Percentiles rank a stretch among this genome's conserved stretches.
phyloP scores from a whole-genome alignment of 78 protist species.

The Mastigamoeba balamuthi region DNA sequence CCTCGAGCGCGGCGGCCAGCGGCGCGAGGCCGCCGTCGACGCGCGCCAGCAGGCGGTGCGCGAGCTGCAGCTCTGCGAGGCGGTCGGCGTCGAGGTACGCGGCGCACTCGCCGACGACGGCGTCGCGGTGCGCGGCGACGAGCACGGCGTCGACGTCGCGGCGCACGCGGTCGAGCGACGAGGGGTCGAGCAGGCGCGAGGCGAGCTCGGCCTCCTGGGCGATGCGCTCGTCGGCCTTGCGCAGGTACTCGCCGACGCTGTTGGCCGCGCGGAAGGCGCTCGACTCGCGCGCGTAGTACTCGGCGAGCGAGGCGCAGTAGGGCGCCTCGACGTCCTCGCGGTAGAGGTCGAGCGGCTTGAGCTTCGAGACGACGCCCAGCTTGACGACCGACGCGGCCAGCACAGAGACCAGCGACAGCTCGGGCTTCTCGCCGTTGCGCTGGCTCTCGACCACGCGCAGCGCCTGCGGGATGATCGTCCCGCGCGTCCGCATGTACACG shows the following conservation, averaged over 20 bases:
- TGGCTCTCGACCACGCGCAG: background rate
- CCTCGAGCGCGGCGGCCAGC: slow-evolving; percentile 31
- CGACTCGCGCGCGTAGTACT: slow-evolving; percentile 46
- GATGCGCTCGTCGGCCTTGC: slow-evolving; percentile 41
- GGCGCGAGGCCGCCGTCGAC: slow-evolving; percentile 48
- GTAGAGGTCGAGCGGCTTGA: slow-evolving; percentile 23
- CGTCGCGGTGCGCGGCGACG: slow-evolving; percentile 34
- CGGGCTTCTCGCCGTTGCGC: background rate
- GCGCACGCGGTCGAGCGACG: background rate
- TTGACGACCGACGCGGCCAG: background rate
- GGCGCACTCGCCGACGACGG: slow-evolving; percentile 35
- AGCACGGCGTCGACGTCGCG: slow-evolving; percentile 14
- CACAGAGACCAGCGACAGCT: background rate
- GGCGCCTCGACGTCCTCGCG: slow-evolving; percentile 31
- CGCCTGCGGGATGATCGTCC: background rate
- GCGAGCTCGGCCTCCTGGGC: slow-evolving; percentile 8
- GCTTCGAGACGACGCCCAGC: slow-evolving; percentile 27
- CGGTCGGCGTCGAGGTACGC: slow-evolving; percentile 45
- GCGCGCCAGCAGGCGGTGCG: slow-evolving; percentile 44
- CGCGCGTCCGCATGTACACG: background rate
- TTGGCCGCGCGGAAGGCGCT: slow-evolving; percentile 8
- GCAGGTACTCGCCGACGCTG: slow-evolving; percentile 27
- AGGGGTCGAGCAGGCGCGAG: background rate
- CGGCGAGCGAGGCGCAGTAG: slow-evolving; percentile 10
- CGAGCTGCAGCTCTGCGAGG: slow-evolving; percentile 18